Conservation (phyloP, 306 rosid species). For the Lathyrus aphaca region DNA sequence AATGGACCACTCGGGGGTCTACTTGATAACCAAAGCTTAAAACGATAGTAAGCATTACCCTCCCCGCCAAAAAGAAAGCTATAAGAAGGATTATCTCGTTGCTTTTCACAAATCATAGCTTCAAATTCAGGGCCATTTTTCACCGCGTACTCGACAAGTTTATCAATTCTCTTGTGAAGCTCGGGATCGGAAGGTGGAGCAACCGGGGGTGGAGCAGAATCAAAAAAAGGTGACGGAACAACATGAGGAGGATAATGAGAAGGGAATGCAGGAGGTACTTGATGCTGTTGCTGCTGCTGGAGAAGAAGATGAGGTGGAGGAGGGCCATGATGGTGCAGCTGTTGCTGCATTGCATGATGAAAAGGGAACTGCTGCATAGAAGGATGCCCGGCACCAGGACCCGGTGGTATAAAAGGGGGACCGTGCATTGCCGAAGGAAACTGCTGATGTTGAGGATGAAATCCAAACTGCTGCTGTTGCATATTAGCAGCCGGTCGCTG, state of each 20-base stretch:
- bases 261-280: constrained; percentile 63
- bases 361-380: constrained; percentile 79
- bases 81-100: constrained; percentile 89
- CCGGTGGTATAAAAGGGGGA: constrained; percentile 83
- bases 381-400: constrained; percentile 82
- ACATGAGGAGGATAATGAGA: constrained; percentile 69
- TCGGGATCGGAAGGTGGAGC: constrained; percentile 88
- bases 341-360: constrained; percentile 69
- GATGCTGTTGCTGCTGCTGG: constrained; percentile 74
- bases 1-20: constrained; percentile 71
- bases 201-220: constrained; percentile 68
- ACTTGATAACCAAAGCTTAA: constrained; percentile 78
- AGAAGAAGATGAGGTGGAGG: constrained; percentile 73
- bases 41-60: constrained; percentile 81
- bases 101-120: constrained; percentile 93
- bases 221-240: constrained; percentile 63
- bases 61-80: constrained; percentile 95
- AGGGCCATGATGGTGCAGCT: constrained; percentile 63
- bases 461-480: constrained; percentile 77
- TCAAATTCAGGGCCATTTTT: constrained; percentile 97
- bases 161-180: constrained; percentile 91
- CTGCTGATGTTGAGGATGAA: constrained; percentile 88
- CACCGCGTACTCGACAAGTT: constrained; percentile 83
- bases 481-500: constrained; percentile 68
- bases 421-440: constrained; percentile 75